Percentiles rank a stretch among this genome's conserved stretches.
Evolutionary conservation across 2,329 filamentous ascomycete genomes (phyloP).

Genomic region (Exophiala xenobiotica): DNA sequence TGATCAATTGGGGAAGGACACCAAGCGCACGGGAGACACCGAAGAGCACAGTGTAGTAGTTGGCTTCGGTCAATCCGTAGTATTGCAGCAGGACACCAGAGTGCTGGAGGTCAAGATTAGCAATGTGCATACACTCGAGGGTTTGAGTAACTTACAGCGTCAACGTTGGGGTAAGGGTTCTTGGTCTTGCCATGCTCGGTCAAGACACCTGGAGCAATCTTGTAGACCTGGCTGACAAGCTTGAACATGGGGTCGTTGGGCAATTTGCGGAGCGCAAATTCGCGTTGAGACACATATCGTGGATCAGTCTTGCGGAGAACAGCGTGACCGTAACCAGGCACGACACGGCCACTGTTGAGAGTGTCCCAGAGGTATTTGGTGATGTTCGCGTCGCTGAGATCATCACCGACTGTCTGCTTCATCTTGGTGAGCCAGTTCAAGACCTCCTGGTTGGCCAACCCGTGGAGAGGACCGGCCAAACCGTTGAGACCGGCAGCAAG

Average conservation of each 20-base stretch:
- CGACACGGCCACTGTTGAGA: slow-evolving; percentile 90
- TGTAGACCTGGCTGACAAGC: slow-evolving; percentile 99
- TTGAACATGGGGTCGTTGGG: slow-evolving; percentile 99
- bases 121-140: background rate
- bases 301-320: slow-evolving; percentile 99
- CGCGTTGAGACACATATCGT: slow-evolving; percentile 96
- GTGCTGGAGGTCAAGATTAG: slow-evolving; percentile 54
- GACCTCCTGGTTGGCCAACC: slow-evolving; percentile 99
- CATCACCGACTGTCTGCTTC: slow-evolving; percentile 91
- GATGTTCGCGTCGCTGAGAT: slow-evolving; percentile 94
- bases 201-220: slow-evolving; percentile 95
- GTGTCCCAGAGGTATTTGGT: slow-evolving; percentile 99
- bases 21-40: slow-evolving; percentile 97
- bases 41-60: slow-evolving; percentile 99
- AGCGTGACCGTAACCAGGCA: slow-evolving; percentile 97
- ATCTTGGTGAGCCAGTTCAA: slow-evolving; percentile 99
- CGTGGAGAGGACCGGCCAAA: slow-evolving; percentile 96
- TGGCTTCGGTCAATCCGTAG: slow-evolving; percentile 98
- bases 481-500: slow-evolving; percentile 95
- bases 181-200: slow-evolving; percentile 99
- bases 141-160: slow-evolving; percentile 58
- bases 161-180: slow-evolving; percentile 99
- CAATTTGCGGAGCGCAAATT: slow-evolving; percentile 91
- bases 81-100: slow-evolving; percentile 98
- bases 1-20: slow-evolving; percentile 98